Conservation (phyloP, 2,329 filamentous ascomycete genomes). For the Karstenula rhodostoma region DNA sequence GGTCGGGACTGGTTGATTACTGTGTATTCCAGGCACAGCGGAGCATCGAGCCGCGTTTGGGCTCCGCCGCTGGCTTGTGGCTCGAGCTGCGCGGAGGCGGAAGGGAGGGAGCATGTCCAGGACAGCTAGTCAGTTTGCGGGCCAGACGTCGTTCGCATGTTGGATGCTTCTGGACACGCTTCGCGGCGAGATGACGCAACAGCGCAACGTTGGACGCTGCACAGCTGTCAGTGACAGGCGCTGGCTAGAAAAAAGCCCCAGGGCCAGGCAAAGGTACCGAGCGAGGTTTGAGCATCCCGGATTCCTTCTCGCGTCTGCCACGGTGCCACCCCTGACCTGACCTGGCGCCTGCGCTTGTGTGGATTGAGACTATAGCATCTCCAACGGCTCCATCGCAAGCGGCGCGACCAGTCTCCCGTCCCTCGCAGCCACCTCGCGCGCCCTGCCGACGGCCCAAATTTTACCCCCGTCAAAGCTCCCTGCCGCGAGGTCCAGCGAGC, state of each 20-base stretch:
- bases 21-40: conserved; percentile 3
- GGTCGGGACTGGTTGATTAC: background rate
- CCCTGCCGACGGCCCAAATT: background rate
- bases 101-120: background rate
- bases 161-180: background rate
- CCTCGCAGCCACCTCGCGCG: background rate
- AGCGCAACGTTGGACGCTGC: background rate
- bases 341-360: background rate
- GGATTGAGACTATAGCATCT: conserved; percentile 2
- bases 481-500: background rate
- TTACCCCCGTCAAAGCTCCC: conserved; percentile 1
- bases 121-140: conserved; percentile 10
- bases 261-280: background rate
- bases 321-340: no score
- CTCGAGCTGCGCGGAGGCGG: background rate
- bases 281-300: background rate
- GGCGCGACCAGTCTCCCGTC: conserved; percentile 3
- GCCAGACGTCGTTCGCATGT: conserved; percentile 2
- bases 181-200: background rate
- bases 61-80: no score
- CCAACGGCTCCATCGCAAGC: conserved; percentile 11
- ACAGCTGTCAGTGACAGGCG: background rate
- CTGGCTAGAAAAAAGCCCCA: background rate
- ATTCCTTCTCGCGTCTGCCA: background rate
- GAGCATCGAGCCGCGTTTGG: conserved; percentile 3